Conservation (phyloP, 345 rosid genomes). For the Stellera chamaejasme region DNA sequence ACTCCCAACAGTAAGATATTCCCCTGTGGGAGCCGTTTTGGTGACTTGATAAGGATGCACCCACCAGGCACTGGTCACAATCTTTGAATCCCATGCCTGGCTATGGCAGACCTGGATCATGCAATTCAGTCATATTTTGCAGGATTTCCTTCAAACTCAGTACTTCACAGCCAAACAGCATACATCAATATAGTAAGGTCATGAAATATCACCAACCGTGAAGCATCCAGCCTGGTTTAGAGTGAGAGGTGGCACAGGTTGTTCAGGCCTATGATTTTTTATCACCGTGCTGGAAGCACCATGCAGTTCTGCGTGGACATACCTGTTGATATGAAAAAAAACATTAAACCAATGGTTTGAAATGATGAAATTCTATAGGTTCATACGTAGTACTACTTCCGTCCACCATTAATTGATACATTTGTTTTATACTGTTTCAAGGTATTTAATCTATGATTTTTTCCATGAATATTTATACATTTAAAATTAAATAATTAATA, state of each 20-base stretch:
- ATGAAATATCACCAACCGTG: constrained; percentile 39
- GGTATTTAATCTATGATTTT: too few relatives aligned
- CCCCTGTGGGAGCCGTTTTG: constrained; percentile 99
- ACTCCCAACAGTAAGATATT: constrained; percentile 95
- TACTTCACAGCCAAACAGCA: constrained; percentile 1
- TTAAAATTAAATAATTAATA: too few relatives aligned
- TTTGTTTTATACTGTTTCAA: too few relatives aligned
- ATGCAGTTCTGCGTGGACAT: constrained; percentile 92
- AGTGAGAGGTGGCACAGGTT: constrained; percentile 84
- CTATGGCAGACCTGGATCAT: constrained; percentile 85
- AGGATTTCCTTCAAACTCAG: not conserved
- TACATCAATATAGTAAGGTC: not conserved
- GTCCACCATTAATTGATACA: too few relatives aligned
- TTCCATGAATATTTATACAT: too few relatives aligned
- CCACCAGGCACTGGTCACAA: constrained; percentile 99
- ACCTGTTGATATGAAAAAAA: constrained; percentile 40
- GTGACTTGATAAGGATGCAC: constrained; percentile 96
- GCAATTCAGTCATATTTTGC: constrained; percentile 8
- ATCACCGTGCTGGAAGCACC: constrained; percentile 98
- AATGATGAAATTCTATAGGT: too few relatives aligned
- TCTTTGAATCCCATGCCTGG: constrained; percentile 98
- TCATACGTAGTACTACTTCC: too few relatives aligned
- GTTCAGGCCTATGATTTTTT: constrained; percentile 91
- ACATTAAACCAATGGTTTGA: not conserved
- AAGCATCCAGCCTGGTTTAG: constrained; percentile 96